These are phyloP conservation scores for Podaxis sp. DNA, from an alignment of 768 basidiomycete genomes.

Conservation along the genomic window DNA sequence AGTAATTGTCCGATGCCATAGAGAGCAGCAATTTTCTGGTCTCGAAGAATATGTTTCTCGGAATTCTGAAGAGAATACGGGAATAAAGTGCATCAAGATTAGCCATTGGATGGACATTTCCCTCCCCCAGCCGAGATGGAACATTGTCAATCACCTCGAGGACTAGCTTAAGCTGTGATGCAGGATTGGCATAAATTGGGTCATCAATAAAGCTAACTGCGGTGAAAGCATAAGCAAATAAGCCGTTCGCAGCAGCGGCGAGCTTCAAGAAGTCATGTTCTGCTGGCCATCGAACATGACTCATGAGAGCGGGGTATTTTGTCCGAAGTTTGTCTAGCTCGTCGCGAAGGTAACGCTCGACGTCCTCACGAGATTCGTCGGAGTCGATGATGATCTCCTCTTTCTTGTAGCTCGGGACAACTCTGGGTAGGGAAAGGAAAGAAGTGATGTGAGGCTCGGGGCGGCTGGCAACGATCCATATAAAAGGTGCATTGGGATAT, in stretches of 20 bases:
- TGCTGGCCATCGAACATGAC: background rate
- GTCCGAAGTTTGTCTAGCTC: background rate
- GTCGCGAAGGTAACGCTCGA: background rate
- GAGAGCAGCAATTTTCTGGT: background rate
- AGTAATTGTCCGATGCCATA: background rate
- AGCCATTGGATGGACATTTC: constrained; percentile 5
- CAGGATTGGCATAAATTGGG: background rate
- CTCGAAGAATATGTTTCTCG: background rate
- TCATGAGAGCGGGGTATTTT: background rate
- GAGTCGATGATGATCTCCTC: background rate
- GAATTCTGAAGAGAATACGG: background rate
- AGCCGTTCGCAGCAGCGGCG: background rate
- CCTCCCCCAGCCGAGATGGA: too few relatives aligned
- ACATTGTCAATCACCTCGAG: background rate
- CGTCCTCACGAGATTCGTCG: background rate
- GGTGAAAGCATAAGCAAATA: background rate
- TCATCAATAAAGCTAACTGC: background rate
- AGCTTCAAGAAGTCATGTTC: background rate
- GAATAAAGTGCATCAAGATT: constrained; percentile 12
- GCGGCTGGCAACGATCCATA: constrained; percentile 5
- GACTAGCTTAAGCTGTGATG: background rate
- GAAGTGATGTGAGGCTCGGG: background rate
- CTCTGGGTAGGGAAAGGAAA: background rate
- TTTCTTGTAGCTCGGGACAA: background rate
- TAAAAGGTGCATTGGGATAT: background rate